Evolutionary conservation across 1,284 basidiomycete genomes (phyloP).

Genomic region (Entoloma clypeatum): DNA sequence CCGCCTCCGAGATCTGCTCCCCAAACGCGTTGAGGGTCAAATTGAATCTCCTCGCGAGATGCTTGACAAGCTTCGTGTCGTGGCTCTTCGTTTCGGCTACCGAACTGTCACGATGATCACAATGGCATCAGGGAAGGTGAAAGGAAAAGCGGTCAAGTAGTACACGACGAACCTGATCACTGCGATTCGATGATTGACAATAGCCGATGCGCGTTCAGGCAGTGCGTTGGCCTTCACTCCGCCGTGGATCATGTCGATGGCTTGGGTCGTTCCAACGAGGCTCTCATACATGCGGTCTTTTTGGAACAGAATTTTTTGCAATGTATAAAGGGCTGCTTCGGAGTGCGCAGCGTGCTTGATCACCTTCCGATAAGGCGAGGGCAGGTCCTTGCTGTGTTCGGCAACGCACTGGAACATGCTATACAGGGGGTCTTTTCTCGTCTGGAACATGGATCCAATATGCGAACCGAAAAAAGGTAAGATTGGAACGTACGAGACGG

Average conservation of each 20-base stretch:
- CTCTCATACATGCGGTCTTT: conserved; percentile 35
- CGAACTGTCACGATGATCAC: conserved; percentile 29
- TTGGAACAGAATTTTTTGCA: conserved; percentile 41
- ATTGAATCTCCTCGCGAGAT: conserved; percentile 44
- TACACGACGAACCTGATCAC: conserved; percentile 38
- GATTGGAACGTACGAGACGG: conserved; percentile 31
- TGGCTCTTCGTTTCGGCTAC: conserved; percentile 40
- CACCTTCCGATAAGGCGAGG: conserved; percentile 34
- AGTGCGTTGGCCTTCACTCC: conserved; percentile 68
- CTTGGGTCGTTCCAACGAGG: conserved; percentile 63
- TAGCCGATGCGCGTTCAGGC: conserved; percentile 50
- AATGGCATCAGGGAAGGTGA: neutral
- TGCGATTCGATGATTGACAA: conserved; percentile 61
- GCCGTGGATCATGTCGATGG: conserved; percentile 62
- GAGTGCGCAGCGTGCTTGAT: conserved; percentile 36
- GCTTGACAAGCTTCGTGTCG: conserved; percentile 39
- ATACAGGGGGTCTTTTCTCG: conserved; percentile 40
- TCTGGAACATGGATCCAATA: conserved; percentile 21
- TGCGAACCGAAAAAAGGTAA: neutral
- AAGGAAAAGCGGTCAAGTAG: neutral
- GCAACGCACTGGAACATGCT: conserved; percentile 42
- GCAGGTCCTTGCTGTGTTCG: conserved; percentile 45
- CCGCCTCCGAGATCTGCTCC: conserved; percentile 30
- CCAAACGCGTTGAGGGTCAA: conserved; percentile 55
- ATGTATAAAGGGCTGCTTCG: conserved; percentile 35